Base-by-base conservation (phyloP, 78 protist genomes). In the Dictyostelium citrinum region DNA sequence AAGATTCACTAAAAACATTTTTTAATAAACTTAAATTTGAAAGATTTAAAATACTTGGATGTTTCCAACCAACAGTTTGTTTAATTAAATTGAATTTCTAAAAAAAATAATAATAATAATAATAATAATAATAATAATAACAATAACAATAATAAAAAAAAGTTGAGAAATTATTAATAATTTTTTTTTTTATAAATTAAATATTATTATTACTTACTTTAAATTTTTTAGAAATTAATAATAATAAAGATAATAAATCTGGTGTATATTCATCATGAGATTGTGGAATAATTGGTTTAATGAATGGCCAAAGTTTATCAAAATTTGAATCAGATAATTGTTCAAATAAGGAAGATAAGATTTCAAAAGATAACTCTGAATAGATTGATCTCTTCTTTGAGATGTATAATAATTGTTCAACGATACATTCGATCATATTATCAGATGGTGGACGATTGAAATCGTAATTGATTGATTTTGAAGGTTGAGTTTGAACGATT, bases 61-160 rank as follows among this genome's bases (percentile, higher is more conserved):
- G 77, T 43, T 74, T 78, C 93, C 93, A 88, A 10, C 93, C 93
- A 49, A 22, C 67, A 27, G 93, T 78, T 27, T 88, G 81, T 27
- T 78, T 88, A 16, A 58, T 29, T 16, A 85, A 14, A 14, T 76
- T 76, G 45, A 85, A 85, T 76, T 85, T 51, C 92, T 85, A 77
- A 29, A 67, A 64, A 10, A 45, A 41, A 68, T n/a, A n/a, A n/a
- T n/a, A n/a, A n/a, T n/a, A n/a, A n/a, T n/a, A n/a, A n/a, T n/a
- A n/a, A n/a, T n/a, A n/a, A n/a, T n/a, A n/a, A n/a, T n/a, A n/a
- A n/a, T n/a, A n/a, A n/a, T n/a, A n/a, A n/a, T n/a, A n/a, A n/a
- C n/a, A n/a, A n/a, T n/a, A n/a, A n/a, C n/a, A n/a, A n/a, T n/a
- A n/a, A n/a, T n/a, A n/a, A n/a, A n/a, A n/a, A n/a, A n/a, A n/a